Evolutionary conservation across 177 flowering plant genomes (phyloP).

Genomic region (Tripterygium wilfordii): DNA sequence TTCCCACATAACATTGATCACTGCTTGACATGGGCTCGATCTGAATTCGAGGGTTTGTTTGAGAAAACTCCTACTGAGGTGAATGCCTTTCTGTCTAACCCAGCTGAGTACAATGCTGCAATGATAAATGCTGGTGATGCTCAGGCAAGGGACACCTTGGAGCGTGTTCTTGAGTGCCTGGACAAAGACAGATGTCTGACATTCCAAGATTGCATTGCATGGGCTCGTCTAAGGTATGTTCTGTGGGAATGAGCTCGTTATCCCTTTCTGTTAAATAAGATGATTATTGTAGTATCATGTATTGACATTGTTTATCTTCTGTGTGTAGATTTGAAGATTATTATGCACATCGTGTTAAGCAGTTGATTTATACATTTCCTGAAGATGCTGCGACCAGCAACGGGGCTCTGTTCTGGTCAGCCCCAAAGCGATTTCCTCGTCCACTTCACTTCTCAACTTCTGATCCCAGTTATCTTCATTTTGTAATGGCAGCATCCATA

Average conservation of each 20-base stretch:
- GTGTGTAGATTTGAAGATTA: slow-evolving; percentile 44
- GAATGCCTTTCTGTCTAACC: slow-evolving; percentile 62
- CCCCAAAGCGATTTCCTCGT: slow-evolving; percentile 80
- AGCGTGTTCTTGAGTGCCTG: slow-evolving; percentile 50
- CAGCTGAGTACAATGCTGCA: slow-evolving; percentile 51
- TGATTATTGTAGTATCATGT: not conserved
- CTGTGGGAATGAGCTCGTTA: not conserved
- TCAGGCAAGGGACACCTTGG: slow-evolving; percentile 78
- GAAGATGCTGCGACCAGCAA: slow-evolving; percentile 47
- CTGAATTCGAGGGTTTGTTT: slow-evolving; percentile 89
- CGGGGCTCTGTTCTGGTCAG: slow-evolving; percentile 78
- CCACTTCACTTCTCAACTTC: slow-evolving; percentile 53
- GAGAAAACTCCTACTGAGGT: slow-evolving; percentile 90
- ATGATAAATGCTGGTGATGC: slow-evolving; percentile 85
- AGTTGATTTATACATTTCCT: slow-evolving; percentile 45
- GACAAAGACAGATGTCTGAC: slow-evolving; percentile 38
- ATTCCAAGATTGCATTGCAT: slow-evolving; percentile 42
- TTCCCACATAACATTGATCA: slow-evolving; percentile 52
- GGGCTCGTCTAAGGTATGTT: slow-evolving; percentile 37
- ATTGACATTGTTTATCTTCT: slow-evolving; percentile 3
- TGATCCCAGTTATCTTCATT: slow-evolving; percentile 59
- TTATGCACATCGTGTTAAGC: slow-evolving; percentile 39
- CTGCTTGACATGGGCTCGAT: slow-evolving; percentile 60
- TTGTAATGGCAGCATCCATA: slow-evolving; percentile 68
- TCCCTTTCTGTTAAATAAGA: not conserved